These are phyloP conservation scores for Dactylellina drechsleri DNA, from an alignment of 2,329 filamentous ascomycete genomes.

Conservation along the genomic window DNA sequence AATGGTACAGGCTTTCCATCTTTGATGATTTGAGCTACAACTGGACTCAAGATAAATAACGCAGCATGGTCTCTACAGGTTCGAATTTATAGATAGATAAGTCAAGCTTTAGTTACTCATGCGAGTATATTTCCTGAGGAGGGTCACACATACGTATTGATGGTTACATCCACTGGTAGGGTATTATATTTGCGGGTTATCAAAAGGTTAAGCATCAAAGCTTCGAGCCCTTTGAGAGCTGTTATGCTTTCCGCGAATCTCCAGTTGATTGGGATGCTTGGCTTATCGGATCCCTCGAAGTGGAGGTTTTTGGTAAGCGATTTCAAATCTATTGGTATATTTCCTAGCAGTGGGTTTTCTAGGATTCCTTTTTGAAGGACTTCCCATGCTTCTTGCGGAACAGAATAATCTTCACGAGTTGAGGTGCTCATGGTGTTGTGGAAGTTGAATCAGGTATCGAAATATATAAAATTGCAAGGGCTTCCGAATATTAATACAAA, in stretches of 20 bases:
- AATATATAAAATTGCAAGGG: no score
- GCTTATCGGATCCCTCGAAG: slow-evolving; percentile 64
- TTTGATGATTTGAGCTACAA: slow-evolving; percentile 51
- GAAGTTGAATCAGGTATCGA: no score
- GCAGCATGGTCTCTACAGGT: slow-evolving; percentile 61
- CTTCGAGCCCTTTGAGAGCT: slow-evolving; percentile 66
- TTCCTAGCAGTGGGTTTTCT: slow-evolving; percentile 62
- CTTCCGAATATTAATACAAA: no score
- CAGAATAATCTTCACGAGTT: slow-evolving; percentile 55
- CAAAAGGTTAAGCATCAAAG: slow-evolving; percentile 64
- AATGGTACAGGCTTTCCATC: slow-evolving; percentile 17
- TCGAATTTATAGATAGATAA: not conserved
- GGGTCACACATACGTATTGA: slow-evolving; percentile 63
- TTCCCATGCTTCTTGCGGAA: slow-evolving; percentile 58
- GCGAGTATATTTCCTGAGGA: not conserved
- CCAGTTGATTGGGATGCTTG: slow-evolving; percentile 69
- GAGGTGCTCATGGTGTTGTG: slow-evolving; percentile 11
- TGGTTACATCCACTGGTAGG: slow-evolving; percentile 61
- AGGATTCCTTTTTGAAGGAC: slow-evolving; percentile 63
- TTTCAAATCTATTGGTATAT: slow-evolving; percentile 61
- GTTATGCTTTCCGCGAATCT: slow-evolving; percentile 68
- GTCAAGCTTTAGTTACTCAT: no score
- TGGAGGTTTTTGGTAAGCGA: slow-evolving; percentile 61
- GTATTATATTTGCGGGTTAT: slow-evolving; percentile 64
- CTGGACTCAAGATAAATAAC: slow-evolving; percentile 63